Percentiles rank a stretch among this genome's conserved stretches.
Evolutionary conservation across 495 filamentous ascomycete genomes (phyloP).

Genomic region (Usnea hakonensis): DNA sequence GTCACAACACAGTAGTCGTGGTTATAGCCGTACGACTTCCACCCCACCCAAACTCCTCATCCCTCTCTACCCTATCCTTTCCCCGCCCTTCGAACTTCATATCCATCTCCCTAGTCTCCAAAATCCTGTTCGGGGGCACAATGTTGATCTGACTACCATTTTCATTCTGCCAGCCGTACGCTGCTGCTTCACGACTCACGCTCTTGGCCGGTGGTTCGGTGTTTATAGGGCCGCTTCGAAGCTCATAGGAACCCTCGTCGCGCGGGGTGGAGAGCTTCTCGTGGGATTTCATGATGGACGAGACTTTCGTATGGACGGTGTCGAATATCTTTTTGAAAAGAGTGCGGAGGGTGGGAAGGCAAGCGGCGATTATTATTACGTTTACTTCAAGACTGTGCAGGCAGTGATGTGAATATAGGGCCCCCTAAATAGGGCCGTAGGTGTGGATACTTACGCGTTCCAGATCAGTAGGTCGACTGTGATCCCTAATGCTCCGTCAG

Average conservation of each 20-base stretch:
- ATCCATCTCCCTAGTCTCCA: background rate
- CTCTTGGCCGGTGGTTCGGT: background rate
- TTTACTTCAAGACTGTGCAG: constrained; percentile 1
- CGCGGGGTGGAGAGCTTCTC: background rate
- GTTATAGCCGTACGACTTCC: background rate
- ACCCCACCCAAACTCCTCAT: background rate
- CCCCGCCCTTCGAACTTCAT: background rate
- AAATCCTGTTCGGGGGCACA: background rate
- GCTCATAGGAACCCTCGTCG: background rate
- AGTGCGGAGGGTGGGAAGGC: background rate
- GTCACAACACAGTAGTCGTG: background rate
- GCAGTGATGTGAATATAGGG: background rate
- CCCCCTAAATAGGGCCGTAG: background rate
- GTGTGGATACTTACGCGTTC: constrained; percentile 3
- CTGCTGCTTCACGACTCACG: background rate
- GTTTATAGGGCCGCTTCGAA: background rate
- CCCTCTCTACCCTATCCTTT: background rate
- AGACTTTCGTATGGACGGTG: background rate
- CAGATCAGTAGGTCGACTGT: constrained; percentile 2
- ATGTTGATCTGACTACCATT: background rate
- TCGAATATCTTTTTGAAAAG: background rate
- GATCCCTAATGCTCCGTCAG: background rate
- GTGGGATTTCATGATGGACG: background rate
- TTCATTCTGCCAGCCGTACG: background rate
- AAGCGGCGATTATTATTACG: background rate